These are phyloP conservation scores for Lachnellula willkommii DNA, from an alignment of 2,329 filamentous ascomycete species.

Conservation along the genomic window DNA sequence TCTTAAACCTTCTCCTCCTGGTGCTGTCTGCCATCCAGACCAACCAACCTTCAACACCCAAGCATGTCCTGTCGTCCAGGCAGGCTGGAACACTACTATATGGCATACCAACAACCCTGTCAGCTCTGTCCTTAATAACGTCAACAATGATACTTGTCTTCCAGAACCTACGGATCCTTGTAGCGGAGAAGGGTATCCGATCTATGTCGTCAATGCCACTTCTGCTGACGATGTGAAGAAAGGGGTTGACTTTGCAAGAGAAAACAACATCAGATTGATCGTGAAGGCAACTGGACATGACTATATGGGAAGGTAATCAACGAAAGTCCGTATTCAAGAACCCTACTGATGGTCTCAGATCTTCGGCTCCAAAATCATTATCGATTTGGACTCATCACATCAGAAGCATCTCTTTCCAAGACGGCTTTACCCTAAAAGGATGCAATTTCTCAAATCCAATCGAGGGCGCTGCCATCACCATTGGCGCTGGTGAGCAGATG, in stretches of 20 bases:
- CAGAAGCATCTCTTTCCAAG: constrained; percentile 34
- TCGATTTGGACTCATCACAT: constrained; percentile 51
- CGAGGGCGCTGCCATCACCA: constrained; percentile 44
- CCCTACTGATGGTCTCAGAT: constrained; percentile 9
- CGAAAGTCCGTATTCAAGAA: background rate
- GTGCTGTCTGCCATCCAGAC: constrained; percentile 40
- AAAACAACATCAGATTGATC: constrained; percentile 32
- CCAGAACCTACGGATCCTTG: constrained; percentile 37
- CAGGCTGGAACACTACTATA: constrained; percentile 32
- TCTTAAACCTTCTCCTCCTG: constrained; percentile 39
- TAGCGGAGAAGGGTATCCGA: constrained; percentile 35
- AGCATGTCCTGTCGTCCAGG: constrained; percentile 31
- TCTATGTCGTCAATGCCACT: constrained; percentile 35
- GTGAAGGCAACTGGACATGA: constrained; percentile 45
- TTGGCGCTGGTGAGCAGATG: constrained; percentile 49
- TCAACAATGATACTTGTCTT: constrained; percentile 47
- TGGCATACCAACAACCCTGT: constrained; percentile 37
- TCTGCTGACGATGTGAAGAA: constrained; percentile 20
- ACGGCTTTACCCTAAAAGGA: constrained; percentile 40
- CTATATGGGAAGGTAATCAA: constrained; percentile 23
- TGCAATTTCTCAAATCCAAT: constrained; percentile 36
- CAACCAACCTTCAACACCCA: constrained; percentile 30
- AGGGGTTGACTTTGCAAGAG: constrained; percentile 34
- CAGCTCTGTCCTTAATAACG: constrained; percentile 38
- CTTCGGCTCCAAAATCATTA: constrained; percentile 41